Base-by-base conservation (phyloP, 1,284 basidiomycete species). In the Irpex lacteus region DNA sequence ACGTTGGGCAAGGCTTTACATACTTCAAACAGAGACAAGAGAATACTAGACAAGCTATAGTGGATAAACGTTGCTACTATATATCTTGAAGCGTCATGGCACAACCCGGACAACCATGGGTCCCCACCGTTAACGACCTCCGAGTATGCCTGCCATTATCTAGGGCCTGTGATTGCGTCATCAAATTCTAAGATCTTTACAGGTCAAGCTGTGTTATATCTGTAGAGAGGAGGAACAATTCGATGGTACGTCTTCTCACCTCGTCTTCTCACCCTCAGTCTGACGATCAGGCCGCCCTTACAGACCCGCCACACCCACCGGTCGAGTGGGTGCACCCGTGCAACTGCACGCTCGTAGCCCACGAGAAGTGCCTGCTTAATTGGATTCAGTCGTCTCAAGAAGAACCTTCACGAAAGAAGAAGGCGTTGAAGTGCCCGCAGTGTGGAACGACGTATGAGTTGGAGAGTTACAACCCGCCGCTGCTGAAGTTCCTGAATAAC, bases 181-280 rank as follows among this genome's bases (percentile, higher is more conserved):
- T 60, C 40, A 36, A 60, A 32, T n/a, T 56, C 50, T n/a, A 8
- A 13, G 21, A 18, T 1, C 62, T 18, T 21, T 65, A 8, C 65
- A 90, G 86, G 84, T 90, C 69, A 91, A 90, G 72, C 78, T 89
- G 21, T 92, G 90, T 68, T 92, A 89, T 73, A 91, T 92, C 63
- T 92, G 90, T 70, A 77, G 88, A 26, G 90, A 92, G 69, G 90
- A 92, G 70, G 90, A 92, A 67, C 75, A 69, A 4, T 79, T 80
- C 67, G 85, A 86, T 61, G 76, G 87, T 88, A 66, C 66, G 80
- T 65, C n/a, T 19, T 59, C 9, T 59, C 9, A 61, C 61, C 21
- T 60, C 49, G 15, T n/a, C 59, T 60, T 53, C 55, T 32, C 21
- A 11, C 49, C 47, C 56, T 44, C 13, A n/a, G 13, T 32, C 7